Base-by-base conservation (phyloP, 129 eudicot genomes). In the Scalesia atractyloides region DNA sequence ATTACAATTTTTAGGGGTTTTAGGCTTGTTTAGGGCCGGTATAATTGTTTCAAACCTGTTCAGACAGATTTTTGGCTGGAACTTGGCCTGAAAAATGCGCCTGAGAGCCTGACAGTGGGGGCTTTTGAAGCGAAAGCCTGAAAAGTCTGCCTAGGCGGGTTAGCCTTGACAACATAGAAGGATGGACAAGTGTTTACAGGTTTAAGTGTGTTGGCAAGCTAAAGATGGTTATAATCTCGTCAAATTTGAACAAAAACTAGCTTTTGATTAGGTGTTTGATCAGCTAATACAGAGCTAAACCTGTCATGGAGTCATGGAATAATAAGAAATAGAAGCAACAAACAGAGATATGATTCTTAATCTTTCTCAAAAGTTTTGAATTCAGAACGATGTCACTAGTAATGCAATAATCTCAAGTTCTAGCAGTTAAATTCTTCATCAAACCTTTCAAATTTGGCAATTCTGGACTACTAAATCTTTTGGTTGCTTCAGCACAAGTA, bases 201-300 rank as follows among this genome's bases (percentile, higher is more conserved):
- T 49, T 7, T n/a, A 50, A 68, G 50, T 15, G 62, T 50, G 5
- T 2, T 59, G 16, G 76, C 37, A 22, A 57, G 44, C 43, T 57
- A 15, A 72, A 57, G 14, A 13, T 7, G 15, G 9, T 58, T 8
- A 14, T 10, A 24, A 16, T n/a, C 34, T 26, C 9, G 37, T 73
- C 26, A 60, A n/a, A 43, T 59, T 44, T 59, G 59, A 41, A 56
- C 76, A 26, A 14, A 56, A 70, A 20, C 14, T 59, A 15, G 51
- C 53, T 62, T 18, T 11, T 57, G 63, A 10, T 57, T 59, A 26
- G 65, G 41, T 26, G 41, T 1, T 57, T 57, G 64, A 57, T 22
- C 33, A 3, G 11, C 64, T 3, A 57, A 57, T 57, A 3, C 7
- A 1, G 5, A 4, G 39, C 18, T 24, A 24, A 59, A 12, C 2